A percentile compares a stretch with the other conserved stretches of the same genome.
Conservation (phyloP, 805 yeast genomes). For the Saturnispora hagleri region DNA sequence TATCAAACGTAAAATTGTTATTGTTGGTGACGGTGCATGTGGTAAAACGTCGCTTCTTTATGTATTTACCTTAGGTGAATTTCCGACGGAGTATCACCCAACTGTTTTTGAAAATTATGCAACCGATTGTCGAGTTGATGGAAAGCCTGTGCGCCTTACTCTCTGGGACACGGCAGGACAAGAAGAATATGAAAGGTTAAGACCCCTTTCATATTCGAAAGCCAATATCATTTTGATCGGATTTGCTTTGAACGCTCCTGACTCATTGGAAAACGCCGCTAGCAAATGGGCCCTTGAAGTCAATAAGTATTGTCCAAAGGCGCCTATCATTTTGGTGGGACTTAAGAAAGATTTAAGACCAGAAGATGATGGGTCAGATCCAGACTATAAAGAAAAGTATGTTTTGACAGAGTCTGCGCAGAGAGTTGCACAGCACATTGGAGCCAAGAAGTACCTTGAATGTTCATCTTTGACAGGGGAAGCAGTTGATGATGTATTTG, state of each 20-base stretch:
- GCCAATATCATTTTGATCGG: slow-evolving; percentile 83
- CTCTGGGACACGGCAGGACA: slow-evolving; percentile 97
- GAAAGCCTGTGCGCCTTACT: slow-evolving; percentile 80
- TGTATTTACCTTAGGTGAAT: slow-evolving; percentile 87
- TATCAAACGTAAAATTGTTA: slow-evolving; percentile 67
- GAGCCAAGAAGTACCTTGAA: slow-evolving; percentile 77
- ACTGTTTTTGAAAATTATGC: slow-evolving; percentile 93
- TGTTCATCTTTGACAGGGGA: slow-evolving; percentile 91
- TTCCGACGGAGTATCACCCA: slow-evolving; percentile 88
- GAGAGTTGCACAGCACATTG: slow-evolving; percentile 63
- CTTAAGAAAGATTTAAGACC: slow-evolving; percentile 73
- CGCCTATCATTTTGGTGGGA: slow-evolving; percentile 73
- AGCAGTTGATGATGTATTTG: slow-evolving; percentile 91
- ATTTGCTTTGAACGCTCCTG: slow-evolving; percentile 77
- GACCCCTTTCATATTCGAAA: slow-evolving; percentile 81
- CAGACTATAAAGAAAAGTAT: slow-evolving; percentile 30
- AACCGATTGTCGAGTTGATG: slow-evolving; percentile 89
- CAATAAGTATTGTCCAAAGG: slow-evolving; percentile 65
- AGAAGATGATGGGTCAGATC: slow-evolving; percentile 26
- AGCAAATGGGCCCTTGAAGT: slow-evolving; percentile 87
- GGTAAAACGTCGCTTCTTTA: slow-evolving; percentile 88
- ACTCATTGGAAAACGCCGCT: slow-evolving; percentile 73
- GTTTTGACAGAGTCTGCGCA: slow-evolving; percentile 57
- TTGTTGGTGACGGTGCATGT: slow-evolving; percentile 93
- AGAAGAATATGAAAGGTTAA: slow-evolving; percentile 84